Percentiles rank a stretch among this genome's conserved stretches.
Evolutionary conservation across 2,329 filamentous ascomycete genomes (phyloP).

Genomic region (Ascochyta fabae): DNA sequence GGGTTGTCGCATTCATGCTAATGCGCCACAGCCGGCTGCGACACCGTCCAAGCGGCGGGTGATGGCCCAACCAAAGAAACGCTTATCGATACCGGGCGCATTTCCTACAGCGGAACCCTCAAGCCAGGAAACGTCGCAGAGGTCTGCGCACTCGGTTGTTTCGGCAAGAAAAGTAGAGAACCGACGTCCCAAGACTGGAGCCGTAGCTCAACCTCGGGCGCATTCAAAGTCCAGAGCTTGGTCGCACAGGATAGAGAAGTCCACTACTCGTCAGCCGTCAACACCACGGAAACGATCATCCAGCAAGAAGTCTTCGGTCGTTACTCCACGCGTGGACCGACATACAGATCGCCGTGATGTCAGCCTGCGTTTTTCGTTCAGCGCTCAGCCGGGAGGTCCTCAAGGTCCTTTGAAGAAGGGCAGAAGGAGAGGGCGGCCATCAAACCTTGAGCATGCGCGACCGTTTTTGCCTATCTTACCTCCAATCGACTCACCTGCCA

Average conservation of each 20-base stretch:
- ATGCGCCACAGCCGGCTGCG: constrained; percentile 13
- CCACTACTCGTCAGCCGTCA: constrained; percentile 4
- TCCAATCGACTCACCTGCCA: constrained; percentile 14
- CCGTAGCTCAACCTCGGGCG: not conserved
- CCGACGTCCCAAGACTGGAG: not conserved
- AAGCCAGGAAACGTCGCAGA: constrained; percentile 14
- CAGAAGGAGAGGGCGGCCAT: constrained; percentile 11
- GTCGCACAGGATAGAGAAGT: constrained; percentile 9
- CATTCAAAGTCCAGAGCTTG: not conserved
- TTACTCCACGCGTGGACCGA: constrained; percentile 9
- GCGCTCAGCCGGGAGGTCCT: not conserved
- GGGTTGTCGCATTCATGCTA: not conserved
- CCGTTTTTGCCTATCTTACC: not conserved
- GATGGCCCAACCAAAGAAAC: constrained; percentile 15
- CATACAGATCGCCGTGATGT: constrained; percentile 14
- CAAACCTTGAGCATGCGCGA: not conserved
- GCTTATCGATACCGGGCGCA: constrained; percentile 21
- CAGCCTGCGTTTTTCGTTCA: constrained; percentile 27
- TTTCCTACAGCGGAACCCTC: constrained; percentile 12
- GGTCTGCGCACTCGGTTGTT: constrained; percentile 16
- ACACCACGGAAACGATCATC: constrained; percentile 7
- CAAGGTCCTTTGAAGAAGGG: constrained; percentile 14
- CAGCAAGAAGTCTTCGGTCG: constrained; percentile 7
- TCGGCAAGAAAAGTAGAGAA: constrained; percentile 5
- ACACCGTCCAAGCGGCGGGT: constrained; percentile 12